Evolutionary conservation across 163 green algal species (phyloP).

Genomic region (Scenedesmus sp.): DNA sequence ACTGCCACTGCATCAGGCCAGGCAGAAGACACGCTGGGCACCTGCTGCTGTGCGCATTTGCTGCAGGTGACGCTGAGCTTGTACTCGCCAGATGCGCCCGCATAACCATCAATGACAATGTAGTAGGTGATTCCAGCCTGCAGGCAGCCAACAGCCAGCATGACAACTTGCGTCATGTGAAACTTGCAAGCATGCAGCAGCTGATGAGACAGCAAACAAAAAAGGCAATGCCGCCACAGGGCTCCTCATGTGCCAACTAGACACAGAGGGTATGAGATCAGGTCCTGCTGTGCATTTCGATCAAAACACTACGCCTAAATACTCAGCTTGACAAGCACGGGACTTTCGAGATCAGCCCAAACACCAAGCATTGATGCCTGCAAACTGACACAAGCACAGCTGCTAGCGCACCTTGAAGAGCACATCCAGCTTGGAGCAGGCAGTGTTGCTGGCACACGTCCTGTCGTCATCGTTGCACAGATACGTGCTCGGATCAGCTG

Average conservation of each 20-base stretch:
- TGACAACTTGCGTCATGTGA: background rate
- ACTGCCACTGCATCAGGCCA: background rate
- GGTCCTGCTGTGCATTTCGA: too few species aligned
- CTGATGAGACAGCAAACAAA: background rate
- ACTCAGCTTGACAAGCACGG: too few species aligned
- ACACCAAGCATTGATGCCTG: background rate
- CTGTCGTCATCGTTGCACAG: constrained; percentile 53
- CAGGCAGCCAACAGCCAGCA: background rate
- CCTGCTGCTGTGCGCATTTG: background rate
- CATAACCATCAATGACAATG: constrained; percentile 49
- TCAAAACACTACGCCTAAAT: too few species aligned
- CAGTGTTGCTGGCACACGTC: constrained; percentile 24
- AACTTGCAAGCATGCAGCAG: background rate
- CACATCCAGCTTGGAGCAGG: constrained; percentile 34
- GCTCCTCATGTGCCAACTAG: background rate
- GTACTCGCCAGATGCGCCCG: constrained; percentile 36
- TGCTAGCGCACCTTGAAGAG: constrained; percentile 13
- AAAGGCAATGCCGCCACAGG: background rate
- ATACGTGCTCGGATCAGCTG: constrained; percentile 10
- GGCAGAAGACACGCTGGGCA: too few species aligned
- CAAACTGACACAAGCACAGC: background rate
- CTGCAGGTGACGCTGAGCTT: constrained; percentile 15
- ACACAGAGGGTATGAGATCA: background rate
- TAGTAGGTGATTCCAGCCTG: constrained; percentile 42
- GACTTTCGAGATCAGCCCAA: background rate